Conservation (phyloP, 306 rosid genomes). For the Ormosia semicastrata region DNA sequence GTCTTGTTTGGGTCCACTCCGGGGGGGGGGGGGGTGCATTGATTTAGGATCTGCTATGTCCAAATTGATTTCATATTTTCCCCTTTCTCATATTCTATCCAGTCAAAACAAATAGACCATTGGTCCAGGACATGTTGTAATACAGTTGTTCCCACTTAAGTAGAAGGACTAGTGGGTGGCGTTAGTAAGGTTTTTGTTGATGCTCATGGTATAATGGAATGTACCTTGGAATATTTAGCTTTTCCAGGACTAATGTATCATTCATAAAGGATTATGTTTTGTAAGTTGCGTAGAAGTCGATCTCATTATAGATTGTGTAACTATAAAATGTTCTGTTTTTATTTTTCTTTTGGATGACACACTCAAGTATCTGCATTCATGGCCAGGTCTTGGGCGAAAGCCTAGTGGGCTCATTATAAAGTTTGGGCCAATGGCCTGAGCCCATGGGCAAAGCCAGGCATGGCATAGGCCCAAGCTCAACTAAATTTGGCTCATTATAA, state of each 20-base stretch:
- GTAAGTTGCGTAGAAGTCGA: neutral
- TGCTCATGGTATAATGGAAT: neutral
- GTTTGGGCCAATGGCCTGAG: neutral
- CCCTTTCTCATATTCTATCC: neutral
- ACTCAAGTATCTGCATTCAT: neutral
- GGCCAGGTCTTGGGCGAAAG: neutral
- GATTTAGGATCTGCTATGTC: neutral
- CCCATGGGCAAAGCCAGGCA: neutral
- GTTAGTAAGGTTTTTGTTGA: neutral
- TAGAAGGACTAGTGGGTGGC: neutral
- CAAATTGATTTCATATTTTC: neutral
- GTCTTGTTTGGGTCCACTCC: neutral
- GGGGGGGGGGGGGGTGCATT: neutral
- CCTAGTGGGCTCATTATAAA: neutral
- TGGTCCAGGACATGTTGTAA: neutral
- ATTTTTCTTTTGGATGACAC: neutral
- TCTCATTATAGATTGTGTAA: neutral
- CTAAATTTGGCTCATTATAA: neutral
- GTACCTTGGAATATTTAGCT: neutral
- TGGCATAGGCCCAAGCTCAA: neutral
- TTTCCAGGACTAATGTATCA: neutral
- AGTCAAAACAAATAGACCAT: neutral
- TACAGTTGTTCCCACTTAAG: neutral
- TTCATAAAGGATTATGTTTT: neutral
- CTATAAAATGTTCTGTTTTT: neutral